Conservation (phyloP, 768 basidiomycete species). For the Gymnopilus junonius region DNA sequence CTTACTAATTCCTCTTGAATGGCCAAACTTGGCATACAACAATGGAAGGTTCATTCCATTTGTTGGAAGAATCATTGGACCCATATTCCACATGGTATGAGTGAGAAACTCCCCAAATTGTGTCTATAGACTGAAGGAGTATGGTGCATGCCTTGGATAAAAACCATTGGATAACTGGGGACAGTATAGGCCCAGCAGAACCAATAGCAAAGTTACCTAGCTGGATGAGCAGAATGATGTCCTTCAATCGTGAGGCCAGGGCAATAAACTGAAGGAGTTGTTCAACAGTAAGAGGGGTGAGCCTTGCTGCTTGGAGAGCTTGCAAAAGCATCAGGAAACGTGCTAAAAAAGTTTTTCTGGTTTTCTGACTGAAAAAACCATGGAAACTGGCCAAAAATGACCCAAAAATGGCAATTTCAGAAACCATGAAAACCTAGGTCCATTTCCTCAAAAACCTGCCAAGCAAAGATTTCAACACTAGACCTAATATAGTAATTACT, state of each 20-base stretch:
- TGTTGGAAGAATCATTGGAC: too few species aligned
- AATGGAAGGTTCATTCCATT: neutral
- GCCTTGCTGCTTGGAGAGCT: too few species aligned
- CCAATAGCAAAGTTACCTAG: neutral
- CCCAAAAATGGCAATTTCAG: too few species aligned
- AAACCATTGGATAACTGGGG: neutral
- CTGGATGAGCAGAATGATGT: neutral
- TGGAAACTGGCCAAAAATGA: too few species aligned
- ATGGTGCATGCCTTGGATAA: neutral
- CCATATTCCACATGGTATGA: neutral
- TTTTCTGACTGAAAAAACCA: too few species aligned
- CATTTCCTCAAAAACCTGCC: too few species aligned
- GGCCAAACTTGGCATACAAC: neutral
- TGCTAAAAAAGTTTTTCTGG: too few species aligned
- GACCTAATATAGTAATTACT: too few species aligned
- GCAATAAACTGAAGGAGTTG: neutral
- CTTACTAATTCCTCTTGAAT: too few species aligned
- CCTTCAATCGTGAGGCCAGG: neutral
- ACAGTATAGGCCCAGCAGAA: neutral
- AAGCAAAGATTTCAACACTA: too few species aligned
- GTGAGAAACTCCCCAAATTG: neutral
- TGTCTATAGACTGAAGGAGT: neutral
- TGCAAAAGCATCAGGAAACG: too few species aligned
- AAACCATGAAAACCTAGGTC: too few species aligned
- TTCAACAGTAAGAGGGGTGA: neutral